Percentiles rank a stretch among this genome's conserved stretches.
Evolutionary conservation across 139 green algal species (phyloP).

Genomic region (Tetratostichococcus sp.): DNA sequence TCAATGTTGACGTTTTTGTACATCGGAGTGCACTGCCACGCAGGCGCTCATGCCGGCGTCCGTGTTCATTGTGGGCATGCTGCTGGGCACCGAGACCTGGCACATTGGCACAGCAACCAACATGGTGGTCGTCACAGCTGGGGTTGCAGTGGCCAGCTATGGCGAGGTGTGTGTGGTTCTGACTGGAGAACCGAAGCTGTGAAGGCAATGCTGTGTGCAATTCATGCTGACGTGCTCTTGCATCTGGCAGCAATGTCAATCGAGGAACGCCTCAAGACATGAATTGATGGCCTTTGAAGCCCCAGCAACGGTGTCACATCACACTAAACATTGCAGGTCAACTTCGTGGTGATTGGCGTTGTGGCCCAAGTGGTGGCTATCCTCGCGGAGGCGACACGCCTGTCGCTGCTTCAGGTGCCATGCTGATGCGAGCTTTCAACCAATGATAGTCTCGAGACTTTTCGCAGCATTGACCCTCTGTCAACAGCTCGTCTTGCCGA

Average conservation of each 20-base stretch:
- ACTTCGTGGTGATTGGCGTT: slow-evolving; percentile 85
- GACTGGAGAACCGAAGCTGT: not conserved
- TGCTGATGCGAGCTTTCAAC: no score
- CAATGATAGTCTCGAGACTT: no score
- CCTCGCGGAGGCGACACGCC: slow-evolving; percentile 51
- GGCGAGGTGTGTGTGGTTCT: slow-evolving; percentile 44
- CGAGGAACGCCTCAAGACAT: no score
- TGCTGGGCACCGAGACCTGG: slow-evolving; percentile 80
- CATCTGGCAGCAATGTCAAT: no score
- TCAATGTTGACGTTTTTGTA: not conserved
- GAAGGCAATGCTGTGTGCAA: not conserved
- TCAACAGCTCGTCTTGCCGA: no score
- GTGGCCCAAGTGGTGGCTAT: slow-evolving; percentile 85
- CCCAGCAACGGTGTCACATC: no score
- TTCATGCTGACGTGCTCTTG: no score
- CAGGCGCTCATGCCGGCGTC: slow-evolving; percentile 71
- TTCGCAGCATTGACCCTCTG: no score
- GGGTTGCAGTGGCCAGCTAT: slow-evolving; percentile 75
- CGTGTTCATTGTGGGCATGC: slow-evolving; percentile 64
- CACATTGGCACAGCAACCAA: slow-evolving; percentile 53
- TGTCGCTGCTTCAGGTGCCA: slow-evolving; percentile 73
- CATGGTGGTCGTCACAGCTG: slow-evolving; percentile 85
- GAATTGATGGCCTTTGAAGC: no score
- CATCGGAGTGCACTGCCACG: not conserved
- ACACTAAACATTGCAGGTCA: slow-evolving; percentile 32